Base-by-base conservation (phyloP, 1,139 yeast genomes). In the Saccharomyces hybrid region DNA sequence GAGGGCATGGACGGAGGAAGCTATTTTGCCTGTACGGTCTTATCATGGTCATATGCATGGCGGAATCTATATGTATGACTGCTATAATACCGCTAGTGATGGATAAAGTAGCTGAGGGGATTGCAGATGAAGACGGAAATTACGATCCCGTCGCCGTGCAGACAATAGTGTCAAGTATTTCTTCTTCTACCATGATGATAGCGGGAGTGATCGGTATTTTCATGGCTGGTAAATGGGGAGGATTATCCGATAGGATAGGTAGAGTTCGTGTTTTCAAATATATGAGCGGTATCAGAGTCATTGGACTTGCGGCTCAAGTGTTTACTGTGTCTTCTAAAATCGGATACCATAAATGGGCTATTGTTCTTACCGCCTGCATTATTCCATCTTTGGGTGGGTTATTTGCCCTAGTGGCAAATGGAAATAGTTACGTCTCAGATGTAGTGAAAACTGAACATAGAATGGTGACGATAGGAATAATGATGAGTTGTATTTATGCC, bases 351-450 rank as follows among this genome's bases (percentile, higher is more conserved):
- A 54, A 53, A 31, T 51, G 56, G 53, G 49, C 49, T 25, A 57
- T 58, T 11, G 42, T 58, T 8, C 28, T 48, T 32, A 52, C 57
- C 2, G 53, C 52, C 8, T 57, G 58, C 5, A 42, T 55, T 1
- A 16, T 51, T 13, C 51, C 55, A 6, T 51, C 57, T 14, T 50
- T 55, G 9, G 88, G 88, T 9, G 83, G 85, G 0, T 51, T 76
- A 1, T 66, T 76, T 60, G 73, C 80, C 4, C 54, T 80, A 20
- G 62, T 79, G 25, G 76, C 84, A 1, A 68, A 80, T 41, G 71
- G 77, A 9, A 79, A 78, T 62, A 78, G 85, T 56, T 83, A 83
- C 61, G 69, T 82, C 26, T 72, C 81, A 29, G 88, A 83, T 65
- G 77, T 82, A 27, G 80, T 78, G n/a, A 78, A 75, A 16, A 76